Percentiles rank a stretch among this genome's conserved stretches.
Conservation (phyloP, 495 filamentous ascomycete species). For the Penicillium longicatenatum region DNA sequence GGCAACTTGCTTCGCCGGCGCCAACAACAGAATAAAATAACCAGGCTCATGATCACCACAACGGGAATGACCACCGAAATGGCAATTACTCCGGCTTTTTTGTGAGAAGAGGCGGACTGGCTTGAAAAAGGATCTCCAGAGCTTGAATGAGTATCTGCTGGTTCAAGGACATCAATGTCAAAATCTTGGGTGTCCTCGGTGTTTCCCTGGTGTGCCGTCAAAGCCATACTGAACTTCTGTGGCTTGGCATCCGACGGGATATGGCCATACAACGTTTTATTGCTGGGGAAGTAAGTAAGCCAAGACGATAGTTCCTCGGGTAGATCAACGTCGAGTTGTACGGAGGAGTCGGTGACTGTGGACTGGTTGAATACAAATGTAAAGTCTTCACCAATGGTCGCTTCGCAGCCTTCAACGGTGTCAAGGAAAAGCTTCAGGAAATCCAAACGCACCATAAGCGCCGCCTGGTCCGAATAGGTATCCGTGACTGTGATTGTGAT, state of each 20-base stretch:
- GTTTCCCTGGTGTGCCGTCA: conserved; percentile 53
- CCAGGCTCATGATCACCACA: conserved; percentile 31
- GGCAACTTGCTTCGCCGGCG: conserved; percentile 34
- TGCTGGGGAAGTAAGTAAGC: conserved; percentile 64
- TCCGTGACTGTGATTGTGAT: conserved; percentile 69
- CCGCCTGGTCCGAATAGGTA: conserved; percentile 62
- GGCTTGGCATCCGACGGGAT: conserved; percentile 55
- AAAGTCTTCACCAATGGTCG: conserved; percentile 65
- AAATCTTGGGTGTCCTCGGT: conserved; percentile 51
- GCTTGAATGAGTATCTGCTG: conserved; percentile 18
- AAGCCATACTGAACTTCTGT: conserved; percentile 44
- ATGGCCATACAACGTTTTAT: conserved; percentile 60
- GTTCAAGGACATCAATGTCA: conserved; percentile 48
- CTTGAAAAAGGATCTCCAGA: conserved; percentile 24
- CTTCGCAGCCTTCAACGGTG: conserved; percentile 48
- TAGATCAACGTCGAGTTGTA: conserved; percentile 56
- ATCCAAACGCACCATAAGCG: conserved; percentile 62
- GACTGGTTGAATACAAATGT: conserved; percentile 61
- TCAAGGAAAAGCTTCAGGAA: conserved; percentile 50
- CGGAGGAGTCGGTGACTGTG: conserved; percentile 52
- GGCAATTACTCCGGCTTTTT: conserved; percentile 47
- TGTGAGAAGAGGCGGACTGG: conserved; percentile 22
- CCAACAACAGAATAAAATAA: conserved; percentile 47
- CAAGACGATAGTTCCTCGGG: conserved; percentile 56
- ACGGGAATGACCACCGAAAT: conserved; percentile 47